Base-by-base conservation (phyloP, 2,329 filamentous ascomycete genomes). In the Aspergillus thermomutatus region DNA sequence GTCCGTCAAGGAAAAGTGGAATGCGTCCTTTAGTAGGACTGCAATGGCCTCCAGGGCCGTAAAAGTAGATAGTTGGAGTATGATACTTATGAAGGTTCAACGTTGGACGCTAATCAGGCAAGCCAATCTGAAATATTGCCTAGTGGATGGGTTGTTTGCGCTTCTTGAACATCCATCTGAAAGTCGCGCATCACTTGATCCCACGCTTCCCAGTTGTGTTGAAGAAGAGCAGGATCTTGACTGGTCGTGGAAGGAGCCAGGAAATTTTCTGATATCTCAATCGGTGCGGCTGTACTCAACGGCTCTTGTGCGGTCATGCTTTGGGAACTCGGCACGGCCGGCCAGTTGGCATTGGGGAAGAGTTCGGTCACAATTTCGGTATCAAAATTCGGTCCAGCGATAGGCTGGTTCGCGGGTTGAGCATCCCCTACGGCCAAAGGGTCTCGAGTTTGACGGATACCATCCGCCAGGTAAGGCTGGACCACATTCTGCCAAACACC, bases 151-250 rank as follows among this genome's bases (percentile, higher is more conserved):
- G 3, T 52, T 26, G 60, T 46, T 43, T 66, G 60, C 1, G 66
- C 64, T 34, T 68, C 66, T 31, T 70, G 67, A 40, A 74, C 57
- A 49, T 74, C 72, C 60, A 66, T 62, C 48, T 75, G 72, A 53
- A 74, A 75, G 41, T 75, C 72, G 14, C 71, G 71, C 67, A 74
- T 69, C n/a, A 74, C 71, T 50, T 70, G 65, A 50, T 73, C 71
- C 67, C 72, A 73, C 26, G 73, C 69, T 37, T 70, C 67, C 70
- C 72, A 73, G 45, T 63, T 67, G 28, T 70, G 57, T 5, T 62
- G 60, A 5, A 57, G 21, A 3, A 62, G 60, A 7, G 67, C 55
- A 3, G 64, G 41, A 3, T 60, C 58, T 45, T 60, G 59, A 25
- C 60, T 59, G n/a, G 49, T 53, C 28, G 47, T 60, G 50, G 54